phyloP scores from a whole-genome alignment of 169 alveolate genomes.

The Eimeria mitis region DNA sequence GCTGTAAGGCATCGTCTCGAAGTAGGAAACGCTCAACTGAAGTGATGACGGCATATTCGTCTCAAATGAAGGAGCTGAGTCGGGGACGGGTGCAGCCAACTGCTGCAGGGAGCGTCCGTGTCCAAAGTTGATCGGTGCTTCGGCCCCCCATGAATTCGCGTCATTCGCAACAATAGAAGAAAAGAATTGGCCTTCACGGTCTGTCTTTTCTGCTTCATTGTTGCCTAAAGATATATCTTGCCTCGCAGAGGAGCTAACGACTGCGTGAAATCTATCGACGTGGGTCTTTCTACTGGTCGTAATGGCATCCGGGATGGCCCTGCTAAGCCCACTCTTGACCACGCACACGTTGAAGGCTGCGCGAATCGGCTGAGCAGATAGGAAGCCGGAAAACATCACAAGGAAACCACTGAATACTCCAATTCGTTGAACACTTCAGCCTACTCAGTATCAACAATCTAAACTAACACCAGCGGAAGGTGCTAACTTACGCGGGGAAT shows the following conservation, averaged over 20 bases:
- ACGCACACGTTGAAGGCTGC: constrained; percentile 71
- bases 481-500: constrained; percentile 47
- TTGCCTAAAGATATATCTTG: background rate
- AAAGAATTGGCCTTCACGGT: background rate
- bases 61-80: background rate
- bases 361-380: constrained; percentile 27
- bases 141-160: background rate
- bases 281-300: background rate
- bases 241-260: background rate
- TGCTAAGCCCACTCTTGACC: constrained; percentile 69
- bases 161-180: background rate
- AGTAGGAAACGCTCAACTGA: background rate
- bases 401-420: background rate
- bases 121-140: background rate
- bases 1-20: constrained; percentile 56
- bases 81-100: background rate
- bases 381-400: background rate
- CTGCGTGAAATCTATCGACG: background rate
- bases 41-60: background rate
- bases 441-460: background rate
- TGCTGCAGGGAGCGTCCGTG: constrained; percentile 19
- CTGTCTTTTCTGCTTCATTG: background rate
- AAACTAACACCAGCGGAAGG: background rate
- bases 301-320: constrained; percentile 55
- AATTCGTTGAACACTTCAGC: background rate